Base-by-base conservation (phyloP, 225 moss, liverwort and hornwort species). In the Pseudoscleropodium purum region DNA sequence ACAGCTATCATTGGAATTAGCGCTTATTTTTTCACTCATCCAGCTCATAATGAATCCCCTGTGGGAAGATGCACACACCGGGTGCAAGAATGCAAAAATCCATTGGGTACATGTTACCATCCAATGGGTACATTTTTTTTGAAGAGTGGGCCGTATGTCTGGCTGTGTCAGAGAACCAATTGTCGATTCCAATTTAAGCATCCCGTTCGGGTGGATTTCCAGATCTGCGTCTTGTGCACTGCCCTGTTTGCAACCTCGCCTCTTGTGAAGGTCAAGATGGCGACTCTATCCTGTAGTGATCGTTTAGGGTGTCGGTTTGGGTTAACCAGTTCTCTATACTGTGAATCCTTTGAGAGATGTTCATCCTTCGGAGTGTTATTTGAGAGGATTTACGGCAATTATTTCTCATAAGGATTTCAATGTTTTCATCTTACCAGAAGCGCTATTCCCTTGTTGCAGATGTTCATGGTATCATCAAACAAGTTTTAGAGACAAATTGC, bases 161-260 rank as follows among this genome's bases (percentile, higher is more conserved):
- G 24, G 9, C n/a, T 45, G 64, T 45, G 39, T 62, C 31, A 79
- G 24, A 47, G 45, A 72, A 75, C 30, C 57, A 64, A 62, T 7
- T 25, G 7, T 16, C 72, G 26, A 63, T 62, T 79, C 79, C 84
- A 62, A 90, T 81, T 49, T 87, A n/a, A 89, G 86, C 57, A 61
- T 29, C 30, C 30, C 72, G 7, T 56, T 17, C 25, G 45, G 54
- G 75, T 82, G 65, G 19, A 77, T 87, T 79, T 87, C 39, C 96
- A 98, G 95, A 97, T 95, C 94, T 98, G 84, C 97, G 95, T 90
- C 91, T 95, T 20, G 92, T 95, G 91, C 93, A 93, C 83, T 98
- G 98, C 86, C 96, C 96, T 87, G 91, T 92, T 89, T 97, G 98
- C 96, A 93, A 91, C 81, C 89, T 95, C 80, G 72, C 90, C 66